Conservation (phyloP, 164 flowering plant genomes). For the Vitis amurensis region DNA sequence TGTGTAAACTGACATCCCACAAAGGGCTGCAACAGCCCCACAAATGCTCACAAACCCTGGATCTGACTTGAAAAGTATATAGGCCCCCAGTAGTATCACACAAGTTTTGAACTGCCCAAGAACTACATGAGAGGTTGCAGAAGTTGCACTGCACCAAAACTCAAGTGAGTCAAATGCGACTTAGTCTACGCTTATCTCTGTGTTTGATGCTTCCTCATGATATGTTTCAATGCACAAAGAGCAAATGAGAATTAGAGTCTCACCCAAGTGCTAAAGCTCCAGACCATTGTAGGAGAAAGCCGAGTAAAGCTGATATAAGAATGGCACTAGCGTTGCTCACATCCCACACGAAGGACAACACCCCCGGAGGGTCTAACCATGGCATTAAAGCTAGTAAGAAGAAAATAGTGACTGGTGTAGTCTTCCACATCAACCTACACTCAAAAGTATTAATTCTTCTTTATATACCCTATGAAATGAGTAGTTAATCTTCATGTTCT, state of each 20-base stretch:
- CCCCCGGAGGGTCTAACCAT: slow-evolving; percentile 88
- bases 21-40: slow-evolving; percentile 69
- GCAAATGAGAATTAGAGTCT: slow-evolving; percentile 13
- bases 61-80: slow-evolving; percentile 57
- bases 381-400: slow-evolving; percentile 80
- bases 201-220: no score
- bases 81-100: slow-evolving; percentile 74
- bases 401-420: slow-evolving; percentile 74
- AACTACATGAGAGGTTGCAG: slow-evolving; percentile 85
- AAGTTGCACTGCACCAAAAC: slow-evolving; percentile 63
- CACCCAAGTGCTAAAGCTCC: slow-evolving; percentile 92
- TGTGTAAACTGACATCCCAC: slow-evolving; percentile 77
- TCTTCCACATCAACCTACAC: slow-evolving; percentile 93
- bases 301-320: slow-evolving; percentile 62
- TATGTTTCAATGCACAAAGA: neutral
- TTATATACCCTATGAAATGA: neutral
- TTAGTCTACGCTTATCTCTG: neutral
- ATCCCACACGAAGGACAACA: slow-evolving; percentile 65
- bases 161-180: no score
- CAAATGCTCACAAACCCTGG: slow-evolving; percentile 70
- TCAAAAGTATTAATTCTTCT: neutral
- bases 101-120: slow-evolving; percentile 92
- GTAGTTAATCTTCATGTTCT: neutral
- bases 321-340: slow-evolving; percentile 49
- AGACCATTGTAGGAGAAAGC: slow-evolving; percentile 89